Percentiles rank a stretch among this genome's conserved stretches.
phyloP scores from a whole-genome alignment of 2,329 filamentous ascomycete species.

The Fusarium metavorans region DNA sequence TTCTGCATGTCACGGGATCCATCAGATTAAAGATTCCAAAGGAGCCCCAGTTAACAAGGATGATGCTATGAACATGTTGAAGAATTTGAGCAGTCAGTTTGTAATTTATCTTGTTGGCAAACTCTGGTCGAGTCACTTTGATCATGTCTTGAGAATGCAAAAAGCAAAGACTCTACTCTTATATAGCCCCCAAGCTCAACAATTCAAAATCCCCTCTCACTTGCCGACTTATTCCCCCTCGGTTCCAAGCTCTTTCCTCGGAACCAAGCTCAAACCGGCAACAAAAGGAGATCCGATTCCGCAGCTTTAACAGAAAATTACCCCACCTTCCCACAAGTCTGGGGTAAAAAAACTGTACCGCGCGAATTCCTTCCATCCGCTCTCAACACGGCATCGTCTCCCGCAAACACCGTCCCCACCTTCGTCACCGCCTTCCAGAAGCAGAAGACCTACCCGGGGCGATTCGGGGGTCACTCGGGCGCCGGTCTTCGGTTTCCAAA shows the following conservation, averaged over 20 bases:
- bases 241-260: background rate
- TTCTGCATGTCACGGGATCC: background rate
- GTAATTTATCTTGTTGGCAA: background rate
- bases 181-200: background rate
- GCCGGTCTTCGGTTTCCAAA: constrained; percentile 32
- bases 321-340: constrained; percentile 3
- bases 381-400: constrained; percentile 18
- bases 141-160: background rate
- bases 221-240: background rate
- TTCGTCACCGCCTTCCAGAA: constrained; percentile 28
- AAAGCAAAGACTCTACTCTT: background rate
- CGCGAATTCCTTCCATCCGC: constrained; percentile 4
- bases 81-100: background rate
- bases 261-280: background rate
- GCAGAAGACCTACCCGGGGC: constrained; percentile 7
- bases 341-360: constrained; percentile 5
- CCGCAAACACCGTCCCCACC: constrained; percentile 22
- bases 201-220: background rate
- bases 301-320: background rate
- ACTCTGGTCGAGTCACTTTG: background rate
- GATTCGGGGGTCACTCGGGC: constrained; percentile 24
- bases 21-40: background rate
- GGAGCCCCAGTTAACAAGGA: background rate
- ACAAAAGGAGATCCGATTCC: background rate
- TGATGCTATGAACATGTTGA: background rate